These are phyloP conservation scores for Colletotrichum sp. DNA, from an alignment of 2,329 filamentous ascomycete species.

Conservation along the genomic window DNA sequence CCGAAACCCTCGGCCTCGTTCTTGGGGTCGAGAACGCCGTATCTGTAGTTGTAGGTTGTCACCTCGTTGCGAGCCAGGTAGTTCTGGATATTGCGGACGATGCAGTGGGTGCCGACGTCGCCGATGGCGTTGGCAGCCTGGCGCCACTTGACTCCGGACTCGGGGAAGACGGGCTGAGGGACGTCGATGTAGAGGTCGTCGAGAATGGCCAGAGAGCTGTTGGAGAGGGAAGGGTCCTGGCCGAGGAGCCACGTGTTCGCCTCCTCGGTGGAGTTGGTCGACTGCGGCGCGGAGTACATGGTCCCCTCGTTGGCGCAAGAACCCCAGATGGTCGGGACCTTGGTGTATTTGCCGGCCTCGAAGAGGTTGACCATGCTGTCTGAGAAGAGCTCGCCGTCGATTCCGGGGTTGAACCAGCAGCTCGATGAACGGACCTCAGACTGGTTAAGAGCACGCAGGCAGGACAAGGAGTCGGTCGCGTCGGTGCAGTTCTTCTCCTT, in stretches of 20 bases:
- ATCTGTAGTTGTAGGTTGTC: slow-evolving; percentile 70
- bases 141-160: slow-evolving; percentile 39
- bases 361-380: slow-evolving; percentile 57
- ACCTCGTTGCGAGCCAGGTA: slow-evolving; percentile 35
- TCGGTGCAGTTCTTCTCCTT: slow-evolving; percentile 27
- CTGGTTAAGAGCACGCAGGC: slow-evolving; percentile 24
- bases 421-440: slow-evolving; percentile 25
- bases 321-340: slow-evolving; percentile 56
- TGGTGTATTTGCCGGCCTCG: slow-evolving; percentile 53
- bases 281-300: slow-evolving; percentile 32
- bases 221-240: slow-evolving; percentile 36
- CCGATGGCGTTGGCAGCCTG: slow-evolving; percentile 40
- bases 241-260: slow-evolving; percentile 38
- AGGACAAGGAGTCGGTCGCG: slow-evolving; percentile 23
- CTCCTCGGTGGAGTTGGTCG: slow-evolving; percentile 34
- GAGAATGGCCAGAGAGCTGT: slow-evolving; percentile 34
- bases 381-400: slow-evolving; percentile 58
- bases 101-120: slow-evolving; percentile 40
- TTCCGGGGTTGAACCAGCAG: slow-evolving; percentile 39
- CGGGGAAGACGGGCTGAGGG: slow-evolving; percentile 34
- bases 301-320: slow-evolving; percentile 45
- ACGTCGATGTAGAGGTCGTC: slow-evolving; percentile 40
- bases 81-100: slow-evolving; percentile 34
- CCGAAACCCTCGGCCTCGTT: slow-evolving; percentile 61
- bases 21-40: slow-evolving; percentile 66